Evolutionary conservation across 768 basidiomycete genomes (phyloP).

Genomic region (Pholiota microspora): DNA sequence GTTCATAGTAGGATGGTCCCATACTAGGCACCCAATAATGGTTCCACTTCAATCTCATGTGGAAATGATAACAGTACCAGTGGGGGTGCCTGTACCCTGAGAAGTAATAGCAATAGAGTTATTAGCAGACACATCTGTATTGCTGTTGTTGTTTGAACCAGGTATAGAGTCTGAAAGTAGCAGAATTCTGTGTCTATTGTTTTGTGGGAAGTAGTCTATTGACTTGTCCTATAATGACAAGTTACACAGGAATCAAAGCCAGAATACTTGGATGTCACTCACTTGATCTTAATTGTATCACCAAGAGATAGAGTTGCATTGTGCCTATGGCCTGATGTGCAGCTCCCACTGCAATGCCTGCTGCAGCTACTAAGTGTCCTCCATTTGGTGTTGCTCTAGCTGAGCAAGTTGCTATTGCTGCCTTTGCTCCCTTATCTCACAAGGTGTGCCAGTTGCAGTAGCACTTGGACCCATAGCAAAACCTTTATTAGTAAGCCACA

Average conservation of each 20-base stretch:
- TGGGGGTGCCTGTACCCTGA: conserved; percentile 56
- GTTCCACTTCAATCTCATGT: conserved; percentile 74
- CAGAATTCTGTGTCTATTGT: conserved; percentile 8
- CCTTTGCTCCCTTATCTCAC: conserved; percentile 76
- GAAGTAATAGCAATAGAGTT: conserved; percentile 61
- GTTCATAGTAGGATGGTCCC: conserved; percentile 40
- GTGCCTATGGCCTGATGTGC: conserved; percentile 20
- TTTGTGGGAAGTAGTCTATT: conserved; percentile 24
- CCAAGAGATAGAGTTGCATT: conserved; percentile 5
- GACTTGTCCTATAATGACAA: conserved; percentile 23
- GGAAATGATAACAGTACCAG: conserved; percentile 56
- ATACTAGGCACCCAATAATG: conserved; percentile 62
- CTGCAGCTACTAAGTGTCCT: conserved; percentile 56
- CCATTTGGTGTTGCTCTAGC: conserved; percentile 54
- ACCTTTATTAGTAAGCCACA: conserved; percentile 87
- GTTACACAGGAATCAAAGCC: too few relatives aligned
- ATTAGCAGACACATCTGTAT: conserved; percentile 62
- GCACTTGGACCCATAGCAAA: conserved; percentile 83
- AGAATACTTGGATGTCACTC: conserved; percentile 5
- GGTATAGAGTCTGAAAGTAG: conserved; percentile 18
- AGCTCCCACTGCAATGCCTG: conserved; percentile 51
- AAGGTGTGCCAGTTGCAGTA: conserved; percentile 68
- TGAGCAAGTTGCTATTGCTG: conserved; percentile 58
- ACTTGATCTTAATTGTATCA: conserved; percentile 12
- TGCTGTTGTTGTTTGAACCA: conserved; percentile 39